Conservation (phyloP, 83 land plant species). For the Picea abies region DNA sequence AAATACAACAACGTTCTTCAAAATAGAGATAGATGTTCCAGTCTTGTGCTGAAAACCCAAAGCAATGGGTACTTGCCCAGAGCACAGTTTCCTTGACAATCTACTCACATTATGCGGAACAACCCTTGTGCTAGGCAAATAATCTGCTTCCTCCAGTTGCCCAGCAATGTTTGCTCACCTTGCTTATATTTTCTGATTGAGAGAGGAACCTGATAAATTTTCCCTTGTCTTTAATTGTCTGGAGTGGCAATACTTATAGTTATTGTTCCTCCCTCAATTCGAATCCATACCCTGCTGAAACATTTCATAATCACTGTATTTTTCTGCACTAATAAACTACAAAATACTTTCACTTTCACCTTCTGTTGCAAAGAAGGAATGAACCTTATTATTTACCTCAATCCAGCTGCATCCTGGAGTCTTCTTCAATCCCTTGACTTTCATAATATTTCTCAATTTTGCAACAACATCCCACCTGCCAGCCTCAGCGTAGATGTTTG, state of each 20-base stretch:
- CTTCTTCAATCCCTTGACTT: conserved; percentile 9
- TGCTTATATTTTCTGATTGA: background rate
- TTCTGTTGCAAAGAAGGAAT: too few relatives aligned
- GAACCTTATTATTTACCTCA: too few relatives aligned
- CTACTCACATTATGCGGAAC: background rate
- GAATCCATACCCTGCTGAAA: conserved; percentile 3
- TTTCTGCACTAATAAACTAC: background rate
- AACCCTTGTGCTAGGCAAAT: background rate
- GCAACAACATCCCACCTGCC: too few relatives aligned
- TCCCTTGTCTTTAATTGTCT: background rate
- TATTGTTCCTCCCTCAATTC: too few relatives aligned
- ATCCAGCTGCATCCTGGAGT: too few relatives aligned
- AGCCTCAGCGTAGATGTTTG: too few relatives aligned
- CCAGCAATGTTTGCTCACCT: background rate
- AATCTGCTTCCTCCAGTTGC: background rate
- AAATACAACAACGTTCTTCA: background rate
- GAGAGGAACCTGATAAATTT: background rate
- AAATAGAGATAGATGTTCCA: background rate
- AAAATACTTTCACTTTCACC: too few relatives aligned
- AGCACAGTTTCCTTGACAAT: background rate
- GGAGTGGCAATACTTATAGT: background rate
- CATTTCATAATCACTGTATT: background rate
- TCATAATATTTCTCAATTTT: conserved; percentile 20
- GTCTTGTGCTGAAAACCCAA: background rate
- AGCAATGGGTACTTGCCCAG: background rate